Evolutionary conservation across 2,329 filamentous ascomycete genomes (phyloP), one percentile per base, ranked within the genome.

Genomic region (Apiospora sp.): DNA sequence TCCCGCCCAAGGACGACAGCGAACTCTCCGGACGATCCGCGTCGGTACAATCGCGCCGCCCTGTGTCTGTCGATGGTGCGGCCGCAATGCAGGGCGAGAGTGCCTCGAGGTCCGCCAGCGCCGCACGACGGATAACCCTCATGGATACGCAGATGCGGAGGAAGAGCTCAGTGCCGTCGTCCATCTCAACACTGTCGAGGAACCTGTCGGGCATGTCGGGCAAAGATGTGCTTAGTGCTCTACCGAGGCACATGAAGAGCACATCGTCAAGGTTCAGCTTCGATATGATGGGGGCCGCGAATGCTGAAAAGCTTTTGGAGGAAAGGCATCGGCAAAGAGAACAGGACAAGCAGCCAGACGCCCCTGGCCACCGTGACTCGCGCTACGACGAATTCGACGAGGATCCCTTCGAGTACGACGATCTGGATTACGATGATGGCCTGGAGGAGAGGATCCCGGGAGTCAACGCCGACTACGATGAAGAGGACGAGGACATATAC

Each of bases 241-340:
- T 92, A 46, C 90, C 90, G 2, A 88, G 84, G 73, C 90, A 92
- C 74, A 92, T 92, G 90, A 92, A 92, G 81, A 95, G 93, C 79
- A 93, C 92, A 14, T 93, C 93, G 0, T 94, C 92, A 0, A 87
- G 93, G 19, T 95, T 96, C 79, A 95, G 93, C 77, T 96, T 96
- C 78, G 93, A 95, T 78, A 93, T 95, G 86, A 89, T 91, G 22
- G 92, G 92, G 6, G 90, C 90, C 7, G 92, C 92, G 19, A 88
- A 89, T 73, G 87, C 91, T 77, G 90, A 92, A 80, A 92, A 91
- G 80, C 80, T 92, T 49, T 83, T 95, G 54, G 94, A 94, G 80
- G 93, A 94, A 76, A 88, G 91, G 68, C 92, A 94, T 80, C 86
- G 92, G 22, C 88, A 92, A 75, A 89, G 90, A 71, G 89, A 92